Base-by-base conservation (phyloP, 352 stramenopile genomes). In the Globisporangium ultimum region DNA sequence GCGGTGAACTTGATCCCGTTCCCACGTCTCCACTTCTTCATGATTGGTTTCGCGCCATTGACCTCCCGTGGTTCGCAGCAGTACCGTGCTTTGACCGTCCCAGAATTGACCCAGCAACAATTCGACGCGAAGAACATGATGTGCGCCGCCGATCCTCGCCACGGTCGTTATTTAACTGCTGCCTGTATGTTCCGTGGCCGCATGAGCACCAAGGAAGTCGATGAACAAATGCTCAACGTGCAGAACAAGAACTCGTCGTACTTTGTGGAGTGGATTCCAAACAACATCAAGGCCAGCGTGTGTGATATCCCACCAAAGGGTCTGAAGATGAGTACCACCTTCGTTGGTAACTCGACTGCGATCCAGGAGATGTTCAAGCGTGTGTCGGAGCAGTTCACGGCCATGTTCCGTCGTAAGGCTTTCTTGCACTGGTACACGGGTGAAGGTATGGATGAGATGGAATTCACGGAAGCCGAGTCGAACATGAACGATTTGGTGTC, bases 51-150 rank as follows among this genome's bases (percentile, higher is more conserved):
- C 67, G 97, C 97, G 45, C 97, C 97, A 40, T 71, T 99, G 55
- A 99, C 96, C 13, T 96, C 91, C 53, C 84, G 80, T 69, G 92
- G 88, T 56, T 99, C 96, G 54, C 95, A 99, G 84, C 93, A 99
- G 72, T 99, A 99, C 91, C 95, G 96, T 69, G 91, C 91, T 22
- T 73, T 99, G 55, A 98, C 96, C 21, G 97, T 99, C 6, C 95
- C 97, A 10, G 97, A 99, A 81, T 78, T 99, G 43, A 99, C 97
- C 34, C 87, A 98, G 71, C 97, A 99, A 76, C 93, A 97, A 65
- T 99, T 99, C 68, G 97, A 99, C 72, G 96, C 97, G 34, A 99
- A 99, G 87, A 99, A 99, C 80, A 99, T 99, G 97, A 99, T 99
- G 97, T 99, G 96, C 66, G 97, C 97, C 45, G 93, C 95, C 46